Evolutionary conservation across 495 filamentous ascomycete genomes (phyloP).

Genomic region (Cercophora sp.): DNA sequence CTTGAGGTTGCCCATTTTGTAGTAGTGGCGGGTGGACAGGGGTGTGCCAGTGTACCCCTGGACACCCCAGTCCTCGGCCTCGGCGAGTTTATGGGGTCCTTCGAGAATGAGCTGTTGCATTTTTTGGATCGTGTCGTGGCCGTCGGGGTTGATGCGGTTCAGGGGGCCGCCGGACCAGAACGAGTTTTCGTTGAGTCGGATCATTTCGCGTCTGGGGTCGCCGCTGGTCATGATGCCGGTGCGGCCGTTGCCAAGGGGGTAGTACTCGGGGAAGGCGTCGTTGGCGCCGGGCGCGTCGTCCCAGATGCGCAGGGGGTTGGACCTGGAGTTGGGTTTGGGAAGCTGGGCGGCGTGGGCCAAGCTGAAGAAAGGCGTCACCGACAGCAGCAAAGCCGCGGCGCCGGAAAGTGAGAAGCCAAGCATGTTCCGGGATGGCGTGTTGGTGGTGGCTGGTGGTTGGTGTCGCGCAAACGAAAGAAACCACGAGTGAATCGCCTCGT

Average conservation of each 20-base stretch:
- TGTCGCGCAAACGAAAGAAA: neutral
- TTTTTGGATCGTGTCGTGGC: neutral
- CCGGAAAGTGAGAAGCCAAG: neutral
- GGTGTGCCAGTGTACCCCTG: slow-evolving; percentile 6
- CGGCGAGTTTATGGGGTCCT: neutral
- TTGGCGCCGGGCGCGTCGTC: neutral
- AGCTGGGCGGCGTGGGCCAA: neutral
- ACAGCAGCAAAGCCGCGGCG: neutral
- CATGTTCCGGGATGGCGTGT: too few relatives aligned
- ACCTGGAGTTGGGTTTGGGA: neutral
- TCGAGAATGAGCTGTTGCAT: neutral
- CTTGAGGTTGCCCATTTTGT: slow-evolving; percentile 6
- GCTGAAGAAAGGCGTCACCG: neutral
- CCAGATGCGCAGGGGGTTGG: slow-evolving; percentile 6
- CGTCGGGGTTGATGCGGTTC: neutral
- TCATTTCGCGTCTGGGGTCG: neutral
- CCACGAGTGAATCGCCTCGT: neutral
- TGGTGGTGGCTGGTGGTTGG: neutral
- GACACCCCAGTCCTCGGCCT: slow-evolving; percentile 1
- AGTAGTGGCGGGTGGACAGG: slow-evolving; percentile 1
- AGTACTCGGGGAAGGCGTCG: slow-evolving; percentile 6
- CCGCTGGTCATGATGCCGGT: neutral
- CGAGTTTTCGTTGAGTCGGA: slow-evolving; percentile 8
- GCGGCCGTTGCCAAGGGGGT: slow-evolving; percentile 8
- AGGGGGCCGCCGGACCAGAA: slow-evolving; percentile 4